Percentiles rank a stretch among this genome's conserved stretches.
Conservation (phyloP, 495 filamentous ascomycete genomes). For the Daldinia childiae region DNA sequence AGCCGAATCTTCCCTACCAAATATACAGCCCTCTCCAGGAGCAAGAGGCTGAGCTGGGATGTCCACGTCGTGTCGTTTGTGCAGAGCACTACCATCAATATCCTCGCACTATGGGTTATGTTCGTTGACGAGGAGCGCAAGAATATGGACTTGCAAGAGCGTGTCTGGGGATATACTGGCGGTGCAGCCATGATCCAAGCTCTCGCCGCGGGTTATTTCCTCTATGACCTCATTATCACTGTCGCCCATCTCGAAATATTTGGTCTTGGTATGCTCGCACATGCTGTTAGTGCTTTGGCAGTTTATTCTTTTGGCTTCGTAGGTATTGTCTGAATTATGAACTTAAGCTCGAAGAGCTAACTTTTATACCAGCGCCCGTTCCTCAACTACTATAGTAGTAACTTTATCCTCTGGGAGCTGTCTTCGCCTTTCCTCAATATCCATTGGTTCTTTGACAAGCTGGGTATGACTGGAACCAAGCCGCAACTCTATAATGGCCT, state of each 20-base stretch:
- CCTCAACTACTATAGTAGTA: constrained; percentile 88
- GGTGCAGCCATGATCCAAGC: constrained; percentile 82
- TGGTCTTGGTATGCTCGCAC: constrained; percentile 87
- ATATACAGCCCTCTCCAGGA: constrained; percentile 72
- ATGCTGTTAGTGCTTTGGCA: constrained; percentile 82
- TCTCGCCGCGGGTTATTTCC: constrained; percentile 91
- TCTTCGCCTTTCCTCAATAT: constrained; percentile 93
- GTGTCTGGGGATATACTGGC: constrained; percentile 92
- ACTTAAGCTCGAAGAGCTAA: constrained; percentile 3
- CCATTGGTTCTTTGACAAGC: constrained; percentile 99
- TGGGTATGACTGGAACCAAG: constrained; percentile 86
- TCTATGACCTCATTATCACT: constrained; percentile 89
- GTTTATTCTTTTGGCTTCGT: constrained; percentile 95
- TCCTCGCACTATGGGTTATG: constrained; percentile 84
- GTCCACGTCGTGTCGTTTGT: constrained; percentile 94
- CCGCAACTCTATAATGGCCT: constrained; percentile 47
- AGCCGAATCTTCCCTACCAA: constrained; percentile 70
- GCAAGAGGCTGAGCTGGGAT: constrained; percentile 91
- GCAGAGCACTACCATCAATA: constrained; percentile 83
- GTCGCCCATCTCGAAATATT: constrained; percentile 77
- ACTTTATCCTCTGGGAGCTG: constrained; percentile 98
- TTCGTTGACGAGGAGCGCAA: constrained; percentile 77
- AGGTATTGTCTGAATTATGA: constrained; percentile 52
- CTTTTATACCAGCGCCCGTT: constrained; percentile 75
- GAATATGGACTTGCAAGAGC: constrained; percentile 74